phyloP scores from a whole-genome alignment of 768 basidiomycete genomes.

The Leccinum broughii region DNA sequence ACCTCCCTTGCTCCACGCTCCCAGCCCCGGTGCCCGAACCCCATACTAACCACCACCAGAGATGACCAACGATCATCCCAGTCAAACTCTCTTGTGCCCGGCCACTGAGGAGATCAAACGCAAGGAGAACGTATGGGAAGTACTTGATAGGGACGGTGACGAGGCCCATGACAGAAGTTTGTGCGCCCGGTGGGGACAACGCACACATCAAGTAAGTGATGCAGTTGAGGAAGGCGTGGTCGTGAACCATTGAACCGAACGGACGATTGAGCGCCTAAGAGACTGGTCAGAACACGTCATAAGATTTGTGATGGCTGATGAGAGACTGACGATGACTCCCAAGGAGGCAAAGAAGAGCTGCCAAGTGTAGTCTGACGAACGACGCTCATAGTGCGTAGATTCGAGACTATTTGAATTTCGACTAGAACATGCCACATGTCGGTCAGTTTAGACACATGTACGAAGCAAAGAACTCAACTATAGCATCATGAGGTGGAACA shows the following conservation, averaged over 20 bases:
- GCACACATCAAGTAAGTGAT: constrained; percentile 68
- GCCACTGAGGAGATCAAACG: constrained; percentile 64
- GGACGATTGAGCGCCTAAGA: constrained; percentile 60
- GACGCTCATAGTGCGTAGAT: constrained; percentile 51
- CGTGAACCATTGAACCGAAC: constrained; percentile 53
- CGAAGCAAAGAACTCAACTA: constrained; percentile 33
- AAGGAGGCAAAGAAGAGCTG: constrained; percentile 58
- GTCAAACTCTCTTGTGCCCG: constrained; percentile 63
- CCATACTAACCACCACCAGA: constrained; percentile 80
- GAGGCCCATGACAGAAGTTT: constrained; percentile 78
- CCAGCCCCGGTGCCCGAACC: constrained; percentile 44
- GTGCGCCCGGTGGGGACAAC: constrained; percentile 63
- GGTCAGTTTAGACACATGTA: background rate
- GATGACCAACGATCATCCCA: constrained; percentile 75
- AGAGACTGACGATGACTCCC: constrained; percentile 57
- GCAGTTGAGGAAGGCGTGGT: constrained; percentile 63
- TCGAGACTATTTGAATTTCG: constrained; percentile 69
- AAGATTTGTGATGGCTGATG: background rate
- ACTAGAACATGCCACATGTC: constrained; percentile 37
- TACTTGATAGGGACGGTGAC: constrained; percentile 70
- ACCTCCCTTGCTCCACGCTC: constrained; percentile 37
- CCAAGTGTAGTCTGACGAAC: constrained; percentile 77
- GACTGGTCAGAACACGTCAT: background rate
- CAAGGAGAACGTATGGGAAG: constrained; percentile 74
- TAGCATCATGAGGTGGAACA: constrained; percentile 46